Evolutionary conservation across 768 basidiomycete genomes (phyloP).

Genomic region (Nidularia pulvinata): DNA sequence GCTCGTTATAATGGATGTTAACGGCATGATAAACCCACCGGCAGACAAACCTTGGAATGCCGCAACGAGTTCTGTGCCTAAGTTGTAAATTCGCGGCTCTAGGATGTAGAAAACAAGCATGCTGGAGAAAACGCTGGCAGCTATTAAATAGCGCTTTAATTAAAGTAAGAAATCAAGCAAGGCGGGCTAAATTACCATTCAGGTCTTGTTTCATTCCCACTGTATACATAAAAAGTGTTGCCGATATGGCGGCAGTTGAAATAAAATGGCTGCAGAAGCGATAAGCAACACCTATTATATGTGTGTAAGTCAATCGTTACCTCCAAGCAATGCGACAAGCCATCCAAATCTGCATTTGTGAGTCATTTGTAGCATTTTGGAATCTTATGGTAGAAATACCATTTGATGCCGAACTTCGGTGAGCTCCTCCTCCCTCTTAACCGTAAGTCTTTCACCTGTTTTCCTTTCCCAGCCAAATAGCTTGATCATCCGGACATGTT

Average conservation of each 20-base stretch:
- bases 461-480: constrained; percentile 71
- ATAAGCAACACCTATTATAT: not conserved
- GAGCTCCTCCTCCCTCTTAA: constrained; percentile 67
- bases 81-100: constrained; percentile 41
- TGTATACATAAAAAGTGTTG: constrained; percentile 60
- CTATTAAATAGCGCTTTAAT: constrained; percentile 18
- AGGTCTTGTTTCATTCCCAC: constrained; percentile 21
- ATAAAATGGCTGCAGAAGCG: constrained; percentile 44
- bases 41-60: no score
- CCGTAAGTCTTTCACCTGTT: constrained; percentile 48
- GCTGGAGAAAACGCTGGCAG: constrained; percentile 42
- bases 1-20: not conserved
- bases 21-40: no score
- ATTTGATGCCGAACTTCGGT: constrained; percentile 48
- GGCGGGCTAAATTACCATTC: constrained; percentile 11
- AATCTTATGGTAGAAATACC: no score
- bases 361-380: no score
- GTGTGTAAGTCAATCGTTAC: not conserved
- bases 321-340: constrained; percentile 2
- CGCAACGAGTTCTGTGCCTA: no score
- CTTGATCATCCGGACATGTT: constrained; percentile 69
- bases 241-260: constrained; percentile 63
- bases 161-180: not conserved
- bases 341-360: no score
- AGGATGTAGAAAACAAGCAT: constrained; percentile 63